Conservation (phyloP, 2,329 filamentous ascomycete species). For the Neonectria faginata region DNA sequence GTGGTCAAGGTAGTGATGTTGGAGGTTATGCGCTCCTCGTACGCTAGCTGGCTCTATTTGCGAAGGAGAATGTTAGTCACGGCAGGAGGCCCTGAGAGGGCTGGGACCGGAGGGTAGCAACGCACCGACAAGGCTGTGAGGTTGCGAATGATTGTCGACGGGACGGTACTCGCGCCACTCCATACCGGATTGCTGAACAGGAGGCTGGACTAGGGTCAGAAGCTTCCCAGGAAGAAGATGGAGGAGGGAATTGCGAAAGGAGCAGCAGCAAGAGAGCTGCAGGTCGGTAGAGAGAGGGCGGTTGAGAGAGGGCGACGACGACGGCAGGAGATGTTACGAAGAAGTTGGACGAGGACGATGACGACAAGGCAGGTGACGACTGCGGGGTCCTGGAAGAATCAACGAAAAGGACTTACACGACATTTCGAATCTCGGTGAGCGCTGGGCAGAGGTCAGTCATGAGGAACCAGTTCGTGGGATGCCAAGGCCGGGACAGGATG, state of each 20-base stretch:
- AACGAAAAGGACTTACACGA: constrained; percentile 56
- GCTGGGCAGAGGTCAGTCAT: constrained; percentile 54
- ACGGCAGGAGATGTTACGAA: constrained; percentile 19
- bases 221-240: not conserved
- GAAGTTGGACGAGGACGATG: constrained; percentile 5
- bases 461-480: constrained; percentile 40
- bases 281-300: constrained; percentile 12
- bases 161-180: constrained; percentile 61
- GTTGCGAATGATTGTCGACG: constrained; percentile 67
- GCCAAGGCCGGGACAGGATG: constrained; percentile 50
- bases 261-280: not conserved
- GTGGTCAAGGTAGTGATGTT: constrained; percentile 83
- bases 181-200: constrained; percentile 71
- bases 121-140: constrained; percentile 68
- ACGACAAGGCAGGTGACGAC: constrained; percentile 24
- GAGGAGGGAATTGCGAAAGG: not conserved
- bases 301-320: constrained; percentile 28
- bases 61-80: constrained; percentile 36
- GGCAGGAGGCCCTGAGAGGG: constrained; percentile 9
- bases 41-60: constrained; percentile 59
- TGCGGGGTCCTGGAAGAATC: constrained; percentile 20
- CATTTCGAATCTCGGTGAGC: constrained; percentile 63
- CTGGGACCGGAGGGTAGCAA: constrained; percentile 30
- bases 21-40: constrained; percentile 61
- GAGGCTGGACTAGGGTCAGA: constrained; percentile 56